Base-by-base conservation (phyloP, 805 yeast species). In the Wickerhamomyces queroliae region DNA sequence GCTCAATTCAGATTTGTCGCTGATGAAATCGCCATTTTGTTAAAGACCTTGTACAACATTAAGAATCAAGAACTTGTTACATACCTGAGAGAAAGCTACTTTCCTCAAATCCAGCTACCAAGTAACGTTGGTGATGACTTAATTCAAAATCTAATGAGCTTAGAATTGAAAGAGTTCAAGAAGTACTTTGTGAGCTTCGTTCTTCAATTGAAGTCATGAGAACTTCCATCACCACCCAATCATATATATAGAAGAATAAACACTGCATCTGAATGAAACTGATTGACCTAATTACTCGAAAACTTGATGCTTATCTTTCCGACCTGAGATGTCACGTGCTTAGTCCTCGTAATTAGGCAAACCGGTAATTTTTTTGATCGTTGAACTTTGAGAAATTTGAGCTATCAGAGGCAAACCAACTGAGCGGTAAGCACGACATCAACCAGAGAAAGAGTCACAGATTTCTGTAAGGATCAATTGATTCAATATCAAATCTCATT, bases 1-100 rank as follows among this genome's bases (percentile, higher is more conserved):
- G 95, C 95, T 5, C 90, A 86, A 56, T 76, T 74, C 48, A 72
- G 91, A 52, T 70, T 80, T 43, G 70, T 85, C 28, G 80, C 88
- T 2, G 76, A 78, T 47, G 99, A 91, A 53, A 67, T 86, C 12
- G 77, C 93, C 1, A 66, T 76, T 33, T 63, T 88, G 18, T 74
- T 90, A 56, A 83, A 78, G 48, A 70, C 83, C 2, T 67, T 85
- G 44, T 81, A 68, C 46, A 66, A 64, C 6, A 69, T 64, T 22
- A 74, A 71, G 45, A 67, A 75, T 11, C 64, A 59, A 23, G 66
- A 61, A 19, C 65, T 82, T 49, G 61, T 75, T 18, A 64, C 62
- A 40, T 84, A 78, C 55, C 63, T 89, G 49, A 74, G 61, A 15
- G 69, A 68, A 26, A 57, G 61, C 11, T 74, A 73, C 46, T 63